Base-by-base conservation (phyloP, 495 filamentous ascomycete species). In the Talaromyces stipitatus region DNA sequence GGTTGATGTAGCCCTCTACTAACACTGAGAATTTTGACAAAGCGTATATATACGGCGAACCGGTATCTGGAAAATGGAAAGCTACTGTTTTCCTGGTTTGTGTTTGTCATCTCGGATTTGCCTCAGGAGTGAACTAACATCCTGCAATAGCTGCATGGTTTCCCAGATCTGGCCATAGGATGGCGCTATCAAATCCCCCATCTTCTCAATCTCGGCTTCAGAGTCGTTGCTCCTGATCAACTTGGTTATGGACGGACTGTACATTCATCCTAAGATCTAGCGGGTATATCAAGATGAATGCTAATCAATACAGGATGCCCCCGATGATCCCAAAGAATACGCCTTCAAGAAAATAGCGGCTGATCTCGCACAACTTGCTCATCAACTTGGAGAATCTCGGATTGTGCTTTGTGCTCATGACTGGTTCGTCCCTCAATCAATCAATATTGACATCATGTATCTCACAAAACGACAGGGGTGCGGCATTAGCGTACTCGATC, bases 181-280 rank as follows among this genome's bases (percentile, higher is more conserved):
- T 92, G 90, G 90, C 83, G 91, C 54, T 83, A 86, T 70, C 88
- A 95, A 68, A 90, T 97, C 64, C 90, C 90, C 7, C 72, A 82
- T 68, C 74, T 95, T n/a, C 60, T 87, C 3, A 74, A 83, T 12
- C 72, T 83, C 65, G 85, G 84, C 8, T 76, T 90, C 47, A 78
- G 85, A 36, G 86, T 94, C 33, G 80, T 95, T 38, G 87, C 81
- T 12, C 87, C 90, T 3, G 89, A 95, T 66, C 80, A 89, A 71
- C 81, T 95, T 47, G 90, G 91, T 56, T 95, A 87, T 62, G 88
- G 87, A n/a, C 73, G 79, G 55, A 91, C 88, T 16, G 85, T 88
- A 66, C 47, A 74, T 48, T 30, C 18, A 3, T 24, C 4, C 28
- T n/a, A n/a, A n/a, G n/a, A n/a, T 6, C 22, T 47, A 23, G 9